A percentile compares a stretch with the other conserved stretches of the same genome.
These are phyloP conservation scores for Arabidopsis lyrata DNA, from an alignment of 441 rosid genomes.

Conservation along the genomic window DNA sequence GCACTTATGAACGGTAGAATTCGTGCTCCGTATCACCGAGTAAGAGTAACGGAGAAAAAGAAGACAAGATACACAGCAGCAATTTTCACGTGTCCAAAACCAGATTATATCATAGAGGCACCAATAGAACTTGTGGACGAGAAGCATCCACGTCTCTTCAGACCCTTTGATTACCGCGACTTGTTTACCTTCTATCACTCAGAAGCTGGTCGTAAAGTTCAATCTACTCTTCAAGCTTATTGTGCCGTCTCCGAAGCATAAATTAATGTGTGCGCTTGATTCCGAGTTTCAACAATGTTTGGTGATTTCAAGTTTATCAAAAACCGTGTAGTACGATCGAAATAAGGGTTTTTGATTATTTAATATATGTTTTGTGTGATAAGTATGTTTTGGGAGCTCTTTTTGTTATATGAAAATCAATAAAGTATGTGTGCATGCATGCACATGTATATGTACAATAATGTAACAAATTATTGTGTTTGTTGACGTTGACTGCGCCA, in stretches of 20 bases:
- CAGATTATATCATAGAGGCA: constrained; percentile 50
- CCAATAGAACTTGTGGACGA: constrained; percentile 68
- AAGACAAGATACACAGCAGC: constrained; percentile 59
- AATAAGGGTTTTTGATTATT: constrained; percentile 17
- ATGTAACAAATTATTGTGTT: too few relatives aligned
- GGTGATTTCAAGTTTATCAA: too few relatives aligned
- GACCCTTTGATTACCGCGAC: constrained; percentile 53
- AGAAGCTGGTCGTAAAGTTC: constrained; percentile 18
- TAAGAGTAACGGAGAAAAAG: constrained; percentile 58
- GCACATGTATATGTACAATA: too few relatives aligned
- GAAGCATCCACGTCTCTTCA: constrained; percentile 59
- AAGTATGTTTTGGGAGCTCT: too few relatives aligned
- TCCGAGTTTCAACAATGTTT: background rate
- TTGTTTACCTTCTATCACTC: constrained; percentile 24
- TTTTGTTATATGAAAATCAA: too few relatives aligned
- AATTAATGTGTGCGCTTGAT: background rate
- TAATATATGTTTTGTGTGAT: background rate
- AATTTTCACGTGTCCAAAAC: constrained; percentile 62
- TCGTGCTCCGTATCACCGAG: constrained; percentile 45
- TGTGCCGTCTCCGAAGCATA: constrained; percentile 11
- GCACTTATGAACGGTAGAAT: constrained; percentile 40
- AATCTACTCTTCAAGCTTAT: constrained; percentile 24
- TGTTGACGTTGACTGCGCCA: too few relatives aligned
- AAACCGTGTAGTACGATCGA: background rate
- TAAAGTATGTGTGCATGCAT: too few relatives aligned